phyloP scores from a whole-genome alignment of 1,284 basidiomycete species.

The Anthracocystis walkeri region DNA sequence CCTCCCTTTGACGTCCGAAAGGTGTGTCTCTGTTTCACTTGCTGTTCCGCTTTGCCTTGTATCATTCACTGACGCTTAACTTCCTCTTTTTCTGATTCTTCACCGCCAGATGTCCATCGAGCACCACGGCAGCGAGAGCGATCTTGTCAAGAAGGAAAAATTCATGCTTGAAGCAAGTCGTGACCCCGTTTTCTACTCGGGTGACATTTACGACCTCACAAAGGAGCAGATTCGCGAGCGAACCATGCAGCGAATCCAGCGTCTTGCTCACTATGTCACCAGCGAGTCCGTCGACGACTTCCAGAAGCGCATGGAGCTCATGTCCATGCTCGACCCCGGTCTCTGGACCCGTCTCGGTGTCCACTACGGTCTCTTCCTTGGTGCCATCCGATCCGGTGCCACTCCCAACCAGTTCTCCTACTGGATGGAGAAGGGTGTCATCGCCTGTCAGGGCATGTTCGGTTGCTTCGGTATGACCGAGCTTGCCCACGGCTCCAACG shows the following conservation, averaged over 20 bases:
- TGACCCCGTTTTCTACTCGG: constrained; percentile 73
- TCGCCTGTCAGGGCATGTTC: constrained; percentile 73
- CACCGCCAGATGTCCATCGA: constrained; percentile 68
- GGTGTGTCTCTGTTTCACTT: too few species aligned
- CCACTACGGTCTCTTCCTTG: constrained; percentile 74
- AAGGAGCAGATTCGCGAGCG: constrained; percentile 73
- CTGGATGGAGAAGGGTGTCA: constrained; percentile 74
- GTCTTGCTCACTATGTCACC: constrained; percentile 65
- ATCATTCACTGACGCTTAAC: not conserved
- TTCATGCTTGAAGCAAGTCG: constrained; percentile 73
- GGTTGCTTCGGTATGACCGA: constrained; percentile 75
- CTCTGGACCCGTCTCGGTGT: constrained; percentile 75
- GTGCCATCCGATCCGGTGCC: constrained; percentile 62
- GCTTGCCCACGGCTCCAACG: constrained; percentile 73
- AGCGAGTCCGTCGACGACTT: constrained; percentile 70
- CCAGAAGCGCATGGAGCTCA: constrained; percentile 73
- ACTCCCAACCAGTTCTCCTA: constrained; percentile 71
- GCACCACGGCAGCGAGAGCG: constrained; percentile 69
- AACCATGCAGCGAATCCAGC: constrained; percentile 60
- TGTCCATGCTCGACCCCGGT: constrained; percentile 71
- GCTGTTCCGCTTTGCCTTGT: too few species aligned
- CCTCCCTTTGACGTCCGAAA: constrained; percentile 73
- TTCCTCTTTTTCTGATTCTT: not conserved
- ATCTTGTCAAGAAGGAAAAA: constrained; percentile 68
- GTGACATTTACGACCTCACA: constrained; percentile 74